These are phyloP conservation scores for Syncephalastrum sp. DNA, from an alignment of 371 early-diverging fungal species.

Conservation along the genomic window DNA sequence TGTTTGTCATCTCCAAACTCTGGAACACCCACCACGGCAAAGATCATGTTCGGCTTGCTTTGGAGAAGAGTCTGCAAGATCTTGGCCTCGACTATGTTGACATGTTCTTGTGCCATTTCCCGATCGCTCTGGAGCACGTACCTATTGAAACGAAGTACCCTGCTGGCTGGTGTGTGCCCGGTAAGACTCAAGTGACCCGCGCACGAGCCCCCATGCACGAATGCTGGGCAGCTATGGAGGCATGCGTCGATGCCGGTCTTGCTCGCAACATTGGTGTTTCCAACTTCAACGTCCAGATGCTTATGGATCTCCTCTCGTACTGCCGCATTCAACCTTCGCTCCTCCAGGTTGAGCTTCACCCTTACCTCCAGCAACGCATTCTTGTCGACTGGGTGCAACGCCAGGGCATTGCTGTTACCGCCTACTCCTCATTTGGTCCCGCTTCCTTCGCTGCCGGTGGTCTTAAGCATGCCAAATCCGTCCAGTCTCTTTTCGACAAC, in stretches of 20 bases:
- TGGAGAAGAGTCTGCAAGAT: constrained; percentile 50
- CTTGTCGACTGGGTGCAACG: constrained; percentile 29
- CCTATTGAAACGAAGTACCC: constrained; percentile 21
- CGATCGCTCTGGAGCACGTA: constrained; percentile 23
- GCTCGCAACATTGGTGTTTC: constrained; percentile 54
- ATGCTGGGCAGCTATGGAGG: constrained; percentile 32
- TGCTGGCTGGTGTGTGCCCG: constrained; percentile 29
- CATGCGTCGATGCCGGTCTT: constrained; percentile 22
- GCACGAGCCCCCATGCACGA: constrained; percentile 33
- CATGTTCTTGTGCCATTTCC: constrained; percentile 58
- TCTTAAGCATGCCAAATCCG: constrained; percentile 24
- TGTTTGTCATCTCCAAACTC: constrained; percentile 78
- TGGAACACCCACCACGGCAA: constrained; percentile 63
- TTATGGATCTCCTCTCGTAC: constrained; percentile 48
- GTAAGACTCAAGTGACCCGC: constrained; percentile 17
- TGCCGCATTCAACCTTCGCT: constrained; percentile 46
- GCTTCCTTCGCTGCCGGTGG: constrained; percentile 52
- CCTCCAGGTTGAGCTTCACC: constrained; percentile 70
- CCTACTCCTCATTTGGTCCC: constrained; percentile 65
- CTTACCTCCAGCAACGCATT: constrained; percentile 60
- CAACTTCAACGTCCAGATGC: constrained; percentile 44
- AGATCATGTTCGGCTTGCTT: constrained; percentile 47
- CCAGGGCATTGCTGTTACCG: constrained; percentile 56
- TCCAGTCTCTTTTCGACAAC: constrained; percentile 31
- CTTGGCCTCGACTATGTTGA: constrained; percentile 70